These are phyloP conservation scores for Aspergillus diversus DNA, from an alignment of 495 filamentous ascomycete species.

Conservation along the genomic window DNA sequence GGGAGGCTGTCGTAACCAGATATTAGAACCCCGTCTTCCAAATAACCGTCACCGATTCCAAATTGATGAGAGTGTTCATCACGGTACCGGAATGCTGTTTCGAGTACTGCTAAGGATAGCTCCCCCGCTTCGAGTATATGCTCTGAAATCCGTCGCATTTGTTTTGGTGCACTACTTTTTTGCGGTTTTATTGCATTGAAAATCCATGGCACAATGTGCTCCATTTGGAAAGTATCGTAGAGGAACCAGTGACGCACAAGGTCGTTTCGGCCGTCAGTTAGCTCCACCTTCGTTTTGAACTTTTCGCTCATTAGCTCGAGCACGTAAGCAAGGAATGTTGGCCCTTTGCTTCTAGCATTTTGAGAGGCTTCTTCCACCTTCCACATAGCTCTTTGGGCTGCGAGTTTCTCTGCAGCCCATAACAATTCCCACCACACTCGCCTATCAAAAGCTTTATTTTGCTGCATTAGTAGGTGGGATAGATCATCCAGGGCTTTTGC, in stretches of 20 bases:
- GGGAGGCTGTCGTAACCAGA: slow-evolving; percentile 65
- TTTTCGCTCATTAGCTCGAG: slow-evolving; percentile 70
- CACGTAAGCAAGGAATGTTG: slow-evolving; percentile 66
- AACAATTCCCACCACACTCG: slow-evolving; percentile 76
- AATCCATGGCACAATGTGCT: slow-evolving; percentile 75
- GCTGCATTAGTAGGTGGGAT: slow-evolving; percentile 62
- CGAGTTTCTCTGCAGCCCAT: slow-evolving; percentile 88
- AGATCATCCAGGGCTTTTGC: slow-evolving; percentile 72
- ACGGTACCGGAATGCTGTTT: slow-evolving; percentile 76
- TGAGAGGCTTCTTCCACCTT: slow-evolving; percentile 66
- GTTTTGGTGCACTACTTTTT: slow-evolving; percentile 37
- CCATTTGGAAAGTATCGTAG: slow-evolving; percentile 71
- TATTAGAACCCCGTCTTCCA: slow-evolving; percentile 70
- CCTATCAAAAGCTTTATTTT: slow-evolving; percentile 60
- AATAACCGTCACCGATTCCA: slow-evolving; percentile 63
- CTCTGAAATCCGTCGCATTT: slow-evolving; percentile 48
- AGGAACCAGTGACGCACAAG: slow-evolving; percentile 80
- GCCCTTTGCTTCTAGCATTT: slow-evolving; percentile 45
- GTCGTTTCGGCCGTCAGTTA: slow-evolving; percentile 67
- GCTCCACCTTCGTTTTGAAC: slow-evolving; percentile 60
- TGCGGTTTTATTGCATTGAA: slow-evolving; percentile 70
- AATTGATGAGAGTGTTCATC: slow-evolving; percentile 66
- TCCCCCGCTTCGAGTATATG: slow-evolving; percentile 78
- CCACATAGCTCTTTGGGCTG: slow-evolving; percentile 83
- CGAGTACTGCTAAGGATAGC: slow-evolving; percentile 70